phyloP scores from a whole-genome alignment of 129 eudicot species.

The Pulicaria dysenterica region DNA sequence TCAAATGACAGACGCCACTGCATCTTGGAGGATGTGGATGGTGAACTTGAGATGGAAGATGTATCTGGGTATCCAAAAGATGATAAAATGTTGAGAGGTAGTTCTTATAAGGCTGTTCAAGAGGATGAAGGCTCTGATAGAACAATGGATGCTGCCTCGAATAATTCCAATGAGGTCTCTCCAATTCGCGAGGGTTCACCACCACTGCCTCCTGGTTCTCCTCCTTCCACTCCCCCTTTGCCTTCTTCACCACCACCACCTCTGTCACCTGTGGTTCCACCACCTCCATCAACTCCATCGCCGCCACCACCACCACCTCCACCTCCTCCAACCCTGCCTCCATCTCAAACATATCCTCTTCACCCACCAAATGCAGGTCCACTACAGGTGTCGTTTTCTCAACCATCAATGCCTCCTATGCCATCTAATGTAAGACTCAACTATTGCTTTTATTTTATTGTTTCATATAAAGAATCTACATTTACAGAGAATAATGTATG shows the following conservation, averaged over 20 bases:
- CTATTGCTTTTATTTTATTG: constrained; percentile 10
- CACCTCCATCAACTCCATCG: constrained; percentile 51
- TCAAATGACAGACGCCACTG: constrained; percentile 83
- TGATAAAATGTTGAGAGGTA: constrained; percentile 42
- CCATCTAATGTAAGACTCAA: constrained; percentile 48
- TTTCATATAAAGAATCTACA: neutral
- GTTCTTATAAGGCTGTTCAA: constrained; percentile 29
- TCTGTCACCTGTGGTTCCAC: constrained; percentile 52
- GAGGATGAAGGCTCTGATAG: constrained; percentile 35
- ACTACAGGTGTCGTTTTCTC: constrained; percentile 40
- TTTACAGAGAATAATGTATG: constrained; percentile 26
- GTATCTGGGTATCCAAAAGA: constrained; percentile 77
- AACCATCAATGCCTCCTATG: constrained; percentile 43
- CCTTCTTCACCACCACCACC: constrained; percentile 79
- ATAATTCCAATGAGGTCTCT: constrained; percentile 37
- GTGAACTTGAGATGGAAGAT: constrained; percentile 99
- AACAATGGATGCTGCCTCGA: constrained; percentile 39
- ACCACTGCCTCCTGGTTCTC: constrained; percentile 76
- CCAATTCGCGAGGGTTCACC: constrained; percentile 75
- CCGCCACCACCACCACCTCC: constrained; percentile 60
- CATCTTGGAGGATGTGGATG: constrained; percentile 91
- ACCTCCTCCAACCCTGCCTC: constrained; percentile 53
- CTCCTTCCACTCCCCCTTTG: constrained; percentile 84
- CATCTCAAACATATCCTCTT: constrained; percentile 41
- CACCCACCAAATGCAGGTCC: constrained; percentile 43